These are phyloP conservation scores for Trypanosoma lewisi DNA, from an alignment of 208 protist species.

Conservation along the genomic window DNA sequence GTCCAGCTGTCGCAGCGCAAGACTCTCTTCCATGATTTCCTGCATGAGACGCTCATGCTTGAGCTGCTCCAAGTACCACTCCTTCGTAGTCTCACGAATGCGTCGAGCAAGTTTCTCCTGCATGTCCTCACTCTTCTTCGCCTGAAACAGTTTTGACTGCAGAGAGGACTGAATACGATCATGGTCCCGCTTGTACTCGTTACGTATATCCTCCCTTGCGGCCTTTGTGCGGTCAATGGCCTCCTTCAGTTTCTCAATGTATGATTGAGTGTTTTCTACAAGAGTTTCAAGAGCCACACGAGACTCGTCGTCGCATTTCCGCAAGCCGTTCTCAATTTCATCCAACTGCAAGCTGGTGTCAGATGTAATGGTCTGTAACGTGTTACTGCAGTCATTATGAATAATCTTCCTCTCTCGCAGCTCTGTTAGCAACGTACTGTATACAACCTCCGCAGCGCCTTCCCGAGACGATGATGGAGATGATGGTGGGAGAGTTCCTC, in stretches of 20 bases:
- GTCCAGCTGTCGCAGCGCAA: slow-evolving; percentile 56
- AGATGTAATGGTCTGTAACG: slow-evolving; percentile 20
- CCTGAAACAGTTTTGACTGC: slow-evolving; percentile 22
- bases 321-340: slow-evolving; percentile 29
- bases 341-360: slow-evolving; percentile 10
- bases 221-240: slow-evolving; percentile 7
- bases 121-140: slow-evolving; percentile 41
- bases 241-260: slow-evolving; percentile 19
- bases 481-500: too few species aligned
- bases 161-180: slow-evolving; percentile 36
- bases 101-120: slow-evolving; percentile 75
- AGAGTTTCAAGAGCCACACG: slow-evolving; percentile 30
- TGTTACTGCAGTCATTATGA: slow-evolving; percentile 16
- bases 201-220: slow-evolving; percentile 11
- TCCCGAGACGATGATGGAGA: slow-evolving; percentile 14
- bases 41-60: slow-evolving; percentile 59
- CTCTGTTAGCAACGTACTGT: slow-evolving; percentile 52
- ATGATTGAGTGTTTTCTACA: slow-evolving; percentile 28
- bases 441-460: slow-evolving; percentile 41
- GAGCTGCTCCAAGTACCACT: slow-evolving; percentile 65
- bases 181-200: slow-evolving; percentile 19
- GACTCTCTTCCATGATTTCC: slow-evolving; percentile 52
- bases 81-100: slow-evolving; percentile 74
- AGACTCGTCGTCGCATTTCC: slow-evolving; percentile 23
- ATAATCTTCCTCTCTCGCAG: slow-evolving; percentile 40